phyloP scores from a whole-genome alignment of 176 grass and related monocot genomes.

The Ananas comosus region DNA sequence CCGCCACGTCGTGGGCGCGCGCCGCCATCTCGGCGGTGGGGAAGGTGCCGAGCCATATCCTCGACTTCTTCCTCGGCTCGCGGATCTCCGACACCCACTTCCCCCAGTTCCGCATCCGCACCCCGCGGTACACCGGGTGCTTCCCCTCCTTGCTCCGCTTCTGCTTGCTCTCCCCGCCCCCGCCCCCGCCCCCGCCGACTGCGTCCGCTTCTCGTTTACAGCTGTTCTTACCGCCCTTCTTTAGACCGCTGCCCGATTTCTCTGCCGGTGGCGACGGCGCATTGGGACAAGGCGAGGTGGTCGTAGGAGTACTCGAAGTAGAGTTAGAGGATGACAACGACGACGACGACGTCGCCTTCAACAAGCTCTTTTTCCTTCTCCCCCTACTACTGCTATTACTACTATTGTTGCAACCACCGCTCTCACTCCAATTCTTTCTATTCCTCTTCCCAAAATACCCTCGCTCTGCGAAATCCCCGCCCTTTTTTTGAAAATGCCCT shows the following conservation, averaged over 20 bases:
- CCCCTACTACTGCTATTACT: slow-evolving; percentile 5
- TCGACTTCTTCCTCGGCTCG: slow-evolving; percentile 90
- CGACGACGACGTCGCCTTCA: slow-evolving; percentile 22
- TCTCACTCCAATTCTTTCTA: slow-evolving; percentile 11
- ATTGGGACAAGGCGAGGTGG: neutral
- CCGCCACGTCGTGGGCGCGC: slow-evolving; percentile 90
- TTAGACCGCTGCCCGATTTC: too few relatives aligned
- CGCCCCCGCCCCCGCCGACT: neutral
- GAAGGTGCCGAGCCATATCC: slow-evolving; percentile 97
- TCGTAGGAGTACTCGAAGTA: neutral
- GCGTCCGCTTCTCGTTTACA: too few relatives aligned
- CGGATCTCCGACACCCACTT: slow-evolving; percentile 99
- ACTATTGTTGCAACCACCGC: slow-evolving; percentile 17
- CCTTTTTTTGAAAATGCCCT: neutral
- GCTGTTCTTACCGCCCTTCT: too few relatives aligned
- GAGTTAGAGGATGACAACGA: neutral
- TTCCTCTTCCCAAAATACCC: neutral
- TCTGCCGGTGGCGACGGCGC: neutral
- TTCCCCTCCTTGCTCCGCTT: slow-evolving; percentile 75
- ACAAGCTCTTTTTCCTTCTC: slow-evolving; percentile 26
- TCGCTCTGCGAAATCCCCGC: neutral
- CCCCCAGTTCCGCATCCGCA: slow-evolving; percentile 93
- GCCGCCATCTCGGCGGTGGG: slow-evolving; percentile 84
- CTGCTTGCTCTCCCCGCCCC: slow-evolving; percentile 17
- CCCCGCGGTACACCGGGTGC: slow-evolving; percentile 75